phyloP scores from a whole-genome alignment of 2,329 filamentous ascomycete genomes.

The Tolypocladium cylindrosporum region DNA sequence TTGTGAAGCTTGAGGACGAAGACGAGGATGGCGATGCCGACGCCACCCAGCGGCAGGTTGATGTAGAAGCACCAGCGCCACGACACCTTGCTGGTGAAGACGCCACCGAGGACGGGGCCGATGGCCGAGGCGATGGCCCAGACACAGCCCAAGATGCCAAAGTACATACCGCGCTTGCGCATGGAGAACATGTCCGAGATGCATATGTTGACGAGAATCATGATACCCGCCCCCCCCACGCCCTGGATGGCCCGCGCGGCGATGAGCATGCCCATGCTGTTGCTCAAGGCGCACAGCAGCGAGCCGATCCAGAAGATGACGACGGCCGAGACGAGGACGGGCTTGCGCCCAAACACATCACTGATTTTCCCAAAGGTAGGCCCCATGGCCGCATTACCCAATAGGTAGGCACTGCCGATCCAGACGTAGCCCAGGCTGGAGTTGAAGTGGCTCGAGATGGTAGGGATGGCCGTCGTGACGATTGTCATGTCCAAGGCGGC shows the following conservation, averaged over 20 bases:
- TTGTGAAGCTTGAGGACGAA: conserved; percentile 61
- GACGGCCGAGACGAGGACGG: conserved; percentile 39
- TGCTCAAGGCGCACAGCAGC: conserved; percentile 40
- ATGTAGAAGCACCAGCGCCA: conserved; percentile 66
- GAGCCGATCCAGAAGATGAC: conserved; percentile 45
- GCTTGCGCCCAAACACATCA: conserved; percentile 50
- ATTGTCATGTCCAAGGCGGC: conserved; percentile 51
- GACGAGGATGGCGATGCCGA: conserved; percentile 38
- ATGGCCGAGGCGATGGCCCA: conserved; percentile 58
- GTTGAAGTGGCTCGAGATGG: conserved; percentile 52
- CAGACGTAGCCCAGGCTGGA: conserved; percentile 65
- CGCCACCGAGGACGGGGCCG: conserved; percentile 59
- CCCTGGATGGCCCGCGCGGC: conserved; percentile 47
- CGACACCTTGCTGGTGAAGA: conserved; percentile 51
- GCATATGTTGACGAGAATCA: conserved; percentile 29
- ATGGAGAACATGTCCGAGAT: conserved; percentile 46
- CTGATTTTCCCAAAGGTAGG: conserved; percentile 60
- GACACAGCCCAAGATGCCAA: conserved; percentile 40
- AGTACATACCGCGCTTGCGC: conserved; percentile 39
- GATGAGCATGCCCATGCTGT: conserved; percentile 41
- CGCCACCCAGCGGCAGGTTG: conserved; percentile 42
- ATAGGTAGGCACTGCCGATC: conserved; percentile 66
- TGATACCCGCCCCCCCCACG: conserved; percentile 28
- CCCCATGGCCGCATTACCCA: conserved; percentile 56
- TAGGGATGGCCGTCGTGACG: conserved; percentile 56